Evolutionary conservation across 2,329 filamentous ascomycete genomes (phyloP).

Genomic region (Neonectria magnoliae): DNA sequence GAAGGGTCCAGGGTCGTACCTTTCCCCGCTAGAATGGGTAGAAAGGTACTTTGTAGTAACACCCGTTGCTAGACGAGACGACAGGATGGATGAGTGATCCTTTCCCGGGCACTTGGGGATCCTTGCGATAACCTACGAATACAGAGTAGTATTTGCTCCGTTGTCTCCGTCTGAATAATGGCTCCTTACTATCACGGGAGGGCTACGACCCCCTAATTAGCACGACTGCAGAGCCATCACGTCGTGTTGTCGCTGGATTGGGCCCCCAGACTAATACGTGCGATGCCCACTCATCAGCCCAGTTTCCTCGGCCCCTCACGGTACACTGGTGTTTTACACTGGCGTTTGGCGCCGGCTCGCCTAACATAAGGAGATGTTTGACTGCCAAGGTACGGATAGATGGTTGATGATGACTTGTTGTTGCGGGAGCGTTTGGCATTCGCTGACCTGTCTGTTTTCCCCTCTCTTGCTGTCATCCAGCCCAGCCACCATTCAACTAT

Average conservation of each 20-base stretch:
- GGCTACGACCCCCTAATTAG: not conserved
- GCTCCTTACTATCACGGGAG: not conserved
- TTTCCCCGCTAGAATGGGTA: not conserved
- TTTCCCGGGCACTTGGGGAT: not conserved
- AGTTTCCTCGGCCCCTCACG: constrained; percentile 8
- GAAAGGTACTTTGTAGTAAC: not conserved
- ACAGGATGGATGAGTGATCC: not conserved
- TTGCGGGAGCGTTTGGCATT: not conserved
- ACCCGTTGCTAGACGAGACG: not conserved
- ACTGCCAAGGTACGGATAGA: not conserved
- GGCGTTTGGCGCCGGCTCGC: not conserved
- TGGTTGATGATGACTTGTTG: constrained; percentile 1
- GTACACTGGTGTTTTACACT: not conserved
- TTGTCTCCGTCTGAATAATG: not conserved
- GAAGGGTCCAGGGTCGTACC: not conserved
- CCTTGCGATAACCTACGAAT: not conserved
- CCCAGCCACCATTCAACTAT: not conserved
- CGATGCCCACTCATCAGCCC: constrained; percentile 13
- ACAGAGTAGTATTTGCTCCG: not conserved
- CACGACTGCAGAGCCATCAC: not conserved
- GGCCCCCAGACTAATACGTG: not conserved
- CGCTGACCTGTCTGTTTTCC: constrained; percentile 1
- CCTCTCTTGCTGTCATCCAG: not conserved
- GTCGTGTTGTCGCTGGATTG: constrained; percentile 6
- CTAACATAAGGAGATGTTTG: not conserved